These are phyloP conservation scores for Vaccinium corymbosum DNA, from an alignment of 148 eudicot species.

Conservation along the genomic window DNA sequence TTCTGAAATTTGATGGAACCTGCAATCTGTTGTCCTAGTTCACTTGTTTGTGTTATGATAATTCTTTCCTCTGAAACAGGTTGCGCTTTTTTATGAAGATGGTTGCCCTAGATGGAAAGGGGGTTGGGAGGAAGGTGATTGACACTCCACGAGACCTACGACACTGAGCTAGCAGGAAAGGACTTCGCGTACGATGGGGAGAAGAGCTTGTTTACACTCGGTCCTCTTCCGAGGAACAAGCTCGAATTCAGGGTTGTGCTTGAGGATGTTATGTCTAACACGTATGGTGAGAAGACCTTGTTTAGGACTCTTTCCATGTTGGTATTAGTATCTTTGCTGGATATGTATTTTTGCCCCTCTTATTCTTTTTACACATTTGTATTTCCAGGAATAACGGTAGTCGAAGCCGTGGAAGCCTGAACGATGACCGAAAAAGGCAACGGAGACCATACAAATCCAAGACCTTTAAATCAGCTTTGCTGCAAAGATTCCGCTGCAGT, in stretches of 20 bases:
- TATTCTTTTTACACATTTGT: neutral
- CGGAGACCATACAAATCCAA: constrained; percentile 66
- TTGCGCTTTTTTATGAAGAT: constrained; percentile 76
- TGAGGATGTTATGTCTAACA: constrained; percentile 57
- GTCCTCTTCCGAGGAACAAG: constrained; percentile 74
- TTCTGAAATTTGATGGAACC: neutral
- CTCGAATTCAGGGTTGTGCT: constrained; percentile 78
- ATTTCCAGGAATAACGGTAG: constrained; percentile 55
- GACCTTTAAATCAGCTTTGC: constrained; percentile 77
- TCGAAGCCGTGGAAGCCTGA: constrained; percentile 49
- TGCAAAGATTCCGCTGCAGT: constrained; percentile 90
- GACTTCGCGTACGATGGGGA: no score
- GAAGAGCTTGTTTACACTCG: constrained; percentile 72
- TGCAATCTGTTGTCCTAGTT: neutral
- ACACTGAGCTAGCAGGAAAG: no score
- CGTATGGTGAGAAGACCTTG: constrained; percentile 32
- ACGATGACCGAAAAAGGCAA: constrained; percentile 51
- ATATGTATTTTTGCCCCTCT: neutral
- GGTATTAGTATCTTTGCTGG: neutral
- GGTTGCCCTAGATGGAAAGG: constrained; percentile 83
- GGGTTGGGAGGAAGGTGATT: constrained; percentile 68
- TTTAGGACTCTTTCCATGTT: neutral
- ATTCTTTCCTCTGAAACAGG: constrained; percentile 32
- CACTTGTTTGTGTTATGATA: neutral
- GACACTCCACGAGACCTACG: constrained; percentile 1